A percentile compares a stretch with the other conserved stretches of the same genome.
These are phyloP conservation scores for Fonsecaea multimorphosa DNA, from an alignment of 2,329 filamentous ascomycete species.

Conservation along the genomic window DNA sequence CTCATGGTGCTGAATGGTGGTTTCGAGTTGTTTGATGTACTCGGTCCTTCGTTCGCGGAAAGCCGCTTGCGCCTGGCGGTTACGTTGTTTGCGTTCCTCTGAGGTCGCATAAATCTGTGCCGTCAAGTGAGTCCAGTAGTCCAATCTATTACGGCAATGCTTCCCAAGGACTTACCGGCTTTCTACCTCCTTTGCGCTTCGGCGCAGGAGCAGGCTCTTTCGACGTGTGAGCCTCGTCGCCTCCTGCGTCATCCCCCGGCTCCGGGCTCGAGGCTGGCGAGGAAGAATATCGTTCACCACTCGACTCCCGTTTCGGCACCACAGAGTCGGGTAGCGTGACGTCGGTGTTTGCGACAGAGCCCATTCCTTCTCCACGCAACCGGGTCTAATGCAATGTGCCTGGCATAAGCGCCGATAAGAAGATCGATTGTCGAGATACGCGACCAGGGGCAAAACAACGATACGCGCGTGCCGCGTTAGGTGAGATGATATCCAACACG, in stretches of 20 bases:
- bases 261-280: slow-evolving; percentile 56
- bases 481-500: slow-evolving; percentile 36
- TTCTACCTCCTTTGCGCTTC: slow-evolving; percentile 96
- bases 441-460: slow-evolving; percentile 30
- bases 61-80: slow-evolving; percentile 94
- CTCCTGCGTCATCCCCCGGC: slow-evolving; percentile 47
- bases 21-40: slow-evolving; percentile 99
- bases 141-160: not conserved
- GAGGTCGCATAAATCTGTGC: slow-evolving; percentile 94
- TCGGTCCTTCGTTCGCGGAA: slow-evolving; percentile 96
- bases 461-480: slow-evolving; percentile 25
- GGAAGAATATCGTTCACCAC: slow-evolving; percentile 51
- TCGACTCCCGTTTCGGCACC: slow-evolving; percentile 51
- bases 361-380: slow-evolving; percentile 45
- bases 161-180: slow-evolving; percentile 72
- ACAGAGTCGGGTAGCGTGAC: slow-evolving; percentile 50
- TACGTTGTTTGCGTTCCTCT: slow-evolving; percentile 96
- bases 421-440: slow-evolving; percentile 6
- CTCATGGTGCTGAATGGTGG: slow-evolving; percentile 96
- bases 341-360: slow-evolving; percentile 52
- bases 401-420: slow-evolving; percentile 39
- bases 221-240: slow-evolving; percentile 24
- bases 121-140: slow-evolving; percentile 11
- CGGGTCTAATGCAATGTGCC: slow-evolving; percentile 39
- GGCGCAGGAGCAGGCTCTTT: slow-evolving; percentile 62